phyloP scores from a whole-genome alignment of 768 basidiomycete genomes.

The Collybiopsis confluens region DNA sequence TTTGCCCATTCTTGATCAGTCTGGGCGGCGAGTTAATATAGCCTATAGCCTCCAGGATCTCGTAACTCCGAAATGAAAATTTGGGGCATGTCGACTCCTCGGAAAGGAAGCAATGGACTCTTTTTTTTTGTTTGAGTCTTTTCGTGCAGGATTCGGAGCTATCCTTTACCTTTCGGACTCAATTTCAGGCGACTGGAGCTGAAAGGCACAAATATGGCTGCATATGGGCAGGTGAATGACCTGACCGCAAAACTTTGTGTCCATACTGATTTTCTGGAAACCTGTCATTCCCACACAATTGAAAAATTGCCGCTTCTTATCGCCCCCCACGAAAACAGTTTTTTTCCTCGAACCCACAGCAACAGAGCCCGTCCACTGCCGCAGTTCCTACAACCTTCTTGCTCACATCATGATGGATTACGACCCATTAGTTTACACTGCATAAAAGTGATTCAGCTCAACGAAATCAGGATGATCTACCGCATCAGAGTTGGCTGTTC shows the following conservation, averaged over 20 bases:
- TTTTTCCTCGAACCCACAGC: too few species aligned
- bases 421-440: neutral
- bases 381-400: neutral
- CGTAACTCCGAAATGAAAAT: too few species aligned
- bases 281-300: constrained; percentile 2
- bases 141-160: too few species aligned
- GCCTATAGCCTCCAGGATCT: too few species aligned
- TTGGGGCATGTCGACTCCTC: too few species aligned
- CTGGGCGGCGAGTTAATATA: too few species aligned
- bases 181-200: neutral
- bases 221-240: neutral
- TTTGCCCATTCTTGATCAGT: too few species aligned
- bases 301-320: neutral
- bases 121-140: too few species aligned
- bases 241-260: neutral
- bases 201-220: neutral
- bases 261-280: constrained; percentile 1
- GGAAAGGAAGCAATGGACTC: too few species aligned
- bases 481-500: neutral
- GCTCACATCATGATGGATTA: neutral
- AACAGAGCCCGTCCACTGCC: too few species aligned
- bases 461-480: constrained; percentile 1
- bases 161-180: too few species aligned
- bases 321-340: too few species aligned
- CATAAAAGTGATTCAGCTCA: neutral